Base-by-base conservation (phyloP, 495 filamentous ascomycete genomes). In the Trichoderma asperelloides region DNA sequence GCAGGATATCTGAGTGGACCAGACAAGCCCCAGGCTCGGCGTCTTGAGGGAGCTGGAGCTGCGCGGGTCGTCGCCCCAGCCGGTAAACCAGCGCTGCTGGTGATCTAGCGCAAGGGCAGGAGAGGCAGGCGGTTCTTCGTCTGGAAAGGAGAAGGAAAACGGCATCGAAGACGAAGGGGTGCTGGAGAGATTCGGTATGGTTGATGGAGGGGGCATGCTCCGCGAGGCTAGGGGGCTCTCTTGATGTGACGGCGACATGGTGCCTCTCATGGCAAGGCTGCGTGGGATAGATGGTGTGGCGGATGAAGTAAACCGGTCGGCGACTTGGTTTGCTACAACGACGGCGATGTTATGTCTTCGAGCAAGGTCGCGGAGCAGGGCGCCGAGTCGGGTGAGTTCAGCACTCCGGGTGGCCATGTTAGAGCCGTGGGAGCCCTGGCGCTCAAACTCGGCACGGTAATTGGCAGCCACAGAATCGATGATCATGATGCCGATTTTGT, bases 261-360 rank as follows among this genome's bases (percentile, higher is more conserved):
- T 30, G n/a, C 13, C 45, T 43, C 21, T 30, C 62, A 39, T 18
- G 37, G 27, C 33, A 39, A 33, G 67, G 28, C 39, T 62, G 49
- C 6, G 64, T 74, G 28, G 18, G 39, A 15, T 43, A 43, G 65
- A 7, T 66, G 63, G n/a, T 37, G 71, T 65, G 45, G 69, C 18
- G 15, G 68, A 62, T 23, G 70, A 63, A 62, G 62, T 49, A 55
- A 98, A 96, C 8, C 92, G 85, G 78, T 98, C 95, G 5, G 89
- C 88, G n/a, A 98, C 96, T 74, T 98, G 95, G 72, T 98, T 98
- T 12, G 93, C 88, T 1, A 97, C 88, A 3, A 98, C 93, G 37
- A 98, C 83, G 13, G 95, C 93, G 28, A 97, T 78, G 65, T 88
- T 78, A 73, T 95, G 78, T 60, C 80, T 82, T 40, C 82, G 81